These are phyloP conservation scores for Pseudohalonectria lignicola DNA, from an alignment of 2,329 filamentous ascomycete genomes.

Conservation along the genomic window DNA sequence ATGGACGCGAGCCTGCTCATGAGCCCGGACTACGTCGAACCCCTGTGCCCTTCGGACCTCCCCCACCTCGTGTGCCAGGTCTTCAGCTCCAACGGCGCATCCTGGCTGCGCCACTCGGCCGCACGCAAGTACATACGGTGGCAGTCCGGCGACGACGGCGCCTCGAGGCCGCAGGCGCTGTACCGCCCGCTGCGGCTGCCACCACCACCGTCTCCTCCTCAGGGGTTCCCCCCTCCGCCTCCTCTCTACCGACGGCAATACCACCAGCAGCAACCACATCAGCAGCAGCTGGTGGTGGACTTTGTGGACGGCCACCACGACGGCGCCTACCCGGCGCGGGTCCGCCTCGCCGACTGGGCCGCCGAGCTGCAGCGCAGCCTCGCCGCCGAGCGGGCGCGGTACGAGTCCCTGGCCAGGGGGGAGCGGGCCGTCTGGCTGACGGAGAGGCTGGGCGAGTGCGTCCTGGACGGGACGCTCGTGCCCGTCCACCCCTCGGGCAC, in stretches of 20 bases:
- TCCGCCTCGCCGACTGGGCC: conserved; percentile 75
- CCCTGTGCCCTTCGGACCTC: conserved; percentile 68
- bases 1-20: conserved; percentile 94
- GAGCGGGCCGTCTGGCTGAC: conserved; percentile 62
- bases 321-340: conserved; percentile 16
- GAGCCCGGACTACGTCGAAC: conserved; percentile 81
- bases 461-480: conserved; percentile 52
- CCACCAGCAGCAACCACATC: conserved; percentile 41
- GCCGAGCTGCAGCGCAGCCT: conserved; percentile 68
- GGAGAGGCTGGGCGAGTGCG: conserved; percentile 53
- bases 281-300: too few relatives aligned
- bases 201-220: conserved; percentile 5
- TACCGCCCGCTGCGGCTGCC: conserved; percentile 21
- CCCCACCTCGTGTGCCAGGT: conserved; percentile 56
- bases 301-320: too few relatives aligned
- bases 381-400: conserved; percentile 60
- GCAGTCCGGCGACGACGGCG: conserved; percentile 26
- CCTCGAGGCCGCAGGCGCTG: conserved; percentile 19
- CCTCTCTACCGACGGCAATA: conserved; percentile 44
- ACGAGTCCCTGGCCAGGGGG: conserved; percentile 48
- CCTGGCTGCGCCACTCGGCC: conserved; percentile 72
- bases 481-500: conserved; percentile 26
- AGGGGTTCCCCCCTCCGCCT: conserved; percentile 1
- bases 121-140: conserved; percentile 73
- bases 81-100: conserved; percentile 67